Conservation (phyloP, 768 basidiomycete genomes). For the Porpolomopsis calyptriformis region DNA sequence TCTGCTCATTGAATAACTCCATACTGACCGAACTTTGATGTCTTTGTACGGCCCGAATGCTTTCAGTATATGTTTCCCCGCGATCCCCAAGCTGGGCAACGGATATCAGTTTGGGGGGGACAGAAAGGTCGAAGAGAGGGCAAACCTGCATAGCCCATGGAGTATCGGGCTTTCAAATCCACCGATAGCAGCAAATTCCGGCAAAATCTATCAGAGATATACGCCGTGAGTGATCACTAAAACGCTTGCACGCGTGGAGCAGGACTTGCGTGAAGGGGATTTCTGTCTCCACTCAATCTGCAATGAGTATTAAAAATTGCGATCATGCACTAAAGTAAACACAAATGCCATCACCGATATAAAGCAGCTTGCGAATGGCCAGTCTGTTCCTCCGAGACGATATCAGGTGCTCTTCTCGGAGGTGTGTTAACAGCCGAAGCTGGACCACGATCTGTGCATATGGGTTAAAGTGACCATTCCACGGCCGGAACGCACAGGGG, state of each 20-base stretch:
- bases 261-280: constrained; percentile 72
- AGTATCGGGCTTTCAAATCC: constrained; percentile 12
- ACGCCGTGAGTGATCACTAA: background rate
- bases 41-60: constrained; percentile 77
- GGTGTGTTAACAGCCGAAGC: constrained; percentile 74
- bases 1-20: too few relatives aligned
- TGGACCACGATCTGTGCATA: constrained; percentile 67
- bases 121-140: constrained; percentile 40
- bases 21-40: constrained; percentile 82
- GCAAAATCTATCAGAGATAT: constrained; percentile 55
- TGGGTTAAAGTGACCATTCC: background rate
- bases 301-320: background rate
- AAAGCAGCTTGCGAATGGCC: constrained; percentile 72
- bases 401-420: constrained; percentile 79
- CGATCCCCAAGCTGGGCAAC: constrained; percentile 83
- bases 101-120: constrained; percentile 81
- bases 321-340: background rate
- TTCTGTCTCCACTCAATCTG: constrained; percentile 83
- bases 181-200: constrained; percentile 71
- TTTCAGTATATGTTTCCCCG: constrained; percentile 87
- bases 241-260: background rate
- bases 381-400: constrained; percentile 83
- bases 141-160: constrained; percentile 7
- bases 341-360: constrained; percentile 53
- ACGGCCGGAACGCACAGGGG: background rate